A percentile compares a stretch with the other conserved stretches of the same genome.
Evolutionary conservation across 768 basidiomycete species (phyloP).

Genomic region (Tricholomella constricta): DNA sequence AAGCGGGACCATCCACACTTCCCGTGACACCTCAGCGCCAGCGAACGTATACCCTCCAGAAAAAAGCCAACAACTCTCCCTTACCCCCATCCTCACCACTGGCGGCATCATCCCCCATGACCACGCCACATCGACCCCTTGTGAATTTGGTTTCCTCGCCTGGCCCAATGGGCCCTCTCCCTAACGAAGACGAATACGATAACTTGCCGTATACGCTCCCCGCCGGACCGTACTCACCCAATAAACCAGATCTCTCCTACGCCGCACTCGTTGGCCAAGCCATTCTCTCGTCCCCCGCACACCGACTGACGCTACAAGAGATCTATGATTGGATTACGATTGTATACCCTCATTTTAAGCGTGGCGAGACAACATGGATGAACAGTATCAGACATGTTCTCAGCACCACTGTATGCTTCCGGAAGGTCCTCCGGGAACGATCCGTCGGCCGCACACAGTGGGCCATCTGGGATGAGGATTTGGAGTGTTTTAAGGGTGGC

Average conservation of each 20-base stretch:
- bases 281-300: slow-evolving; percentile 79
- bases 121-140: slow-evolving; percentile 59
- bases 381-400: slow-evolving; percentile 97
- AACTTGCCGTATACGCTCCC: slow-evolving; percentile 77
- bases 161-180: slow-evolving; percentile 69
- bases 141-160: slow-evolving; percentile 85
- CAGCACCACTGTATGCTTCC: slow-evolving; percentile 88
- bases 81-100: slow-evolving; percentile 66
- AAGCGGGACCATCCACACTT: slow-evolving; percentile 36
- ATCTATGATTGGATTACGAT: slow-evolving; percentile 97
- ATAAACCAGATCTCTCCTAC: slow-evolving; percentile 87
- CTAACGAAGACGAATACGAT: slow-evolving; percentile 66
- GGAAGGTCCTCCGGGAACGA: slow-evolving; percentile 79
- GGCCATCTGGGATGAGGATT: slow-evolving; percentile 83
- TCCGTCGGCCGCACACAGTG: slow-evolving; percentile 82
- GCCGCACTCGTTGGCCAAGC: slow-evolving; percentile 97
- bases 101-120: slow-evolving; percentile 56
- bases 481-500: slow-evolving; percentile 81
- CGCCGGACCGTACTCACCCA: slow-evolving; percentile 76
- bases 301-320: slow-evolving; percentile 89
- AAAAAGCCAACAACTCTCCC: slow-evolving; percentile 41
- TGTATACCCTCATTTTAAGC: slow-evolving; percentile 91
- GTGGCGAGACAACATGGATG: slow-evolving; percentile 95
- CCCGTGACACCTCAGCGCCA: slow-evolving; percentile 53
- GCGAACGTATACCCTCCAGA: slow-evolving; percentile 38